Base-by-base conservation (phyloP, 164 flowering plant species). In the Chimonanthus salicifolius region DNA sequence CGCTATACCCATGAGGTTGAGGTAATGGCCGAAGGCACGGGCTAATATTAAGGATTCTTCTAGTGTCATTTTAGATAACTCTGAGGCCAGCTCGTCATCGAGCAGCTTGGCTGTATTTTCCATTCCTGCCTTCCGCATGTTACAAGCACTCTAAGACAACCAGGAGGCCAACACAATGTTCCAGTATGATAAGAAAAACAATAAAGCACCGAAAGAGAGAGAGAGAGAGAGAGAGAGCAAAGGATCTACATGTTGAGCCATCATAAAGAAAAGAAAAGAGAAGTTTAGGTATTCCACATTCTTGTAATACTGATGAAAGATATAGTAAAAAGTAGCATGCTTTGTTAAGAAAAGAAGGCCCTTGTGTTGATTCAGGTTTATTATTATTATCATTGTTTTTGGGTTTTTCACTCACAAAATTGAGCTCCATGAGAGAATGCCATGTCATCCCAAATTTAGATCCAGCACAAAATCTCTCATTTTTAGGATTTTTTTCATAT, bases 21-120 rank as follows among this genome's bases (percentile, higher is more conserved):
- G 94, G 76, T 84, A 87, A 80, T 94, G 97, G 70, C 97, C 92
- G 75, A 89, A 90, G 21, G 94, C 90, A 64, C 95, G 88, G 70
- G 92, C 97, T 60, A 94, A 81, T 3, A 84, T 81, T 58, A 91
- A 74, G 15, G 94, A 97, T 82, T 94, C 97, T 72, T 94, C 94
- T 45, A 94, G 77, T 7, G 86, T 83, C 97, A 94, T 86, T 58
- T 85, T 78, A 0, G 97, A 92, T 72, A 94, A 76, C 75, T 94
- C 94, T 3, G 90, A 82, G 2, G 86, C 87, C 45, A 89, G 80
- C 78, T 90, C 90, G 82, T 92, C 89, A 83, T 94, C 96, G 43
- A 92, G 85, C 79, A 82, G 64, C 80, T 87, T 91, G 0, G 96
- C 97, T 6, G 84, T 85, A 71, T 86, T 85, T 75, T 85, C 94